A percentile compares a stretch with the other conserved stretches of the same genome.
phyloP scores from a whole-genome alignment of 148 eudicot species.

The Limonium bicolor region DNA sequence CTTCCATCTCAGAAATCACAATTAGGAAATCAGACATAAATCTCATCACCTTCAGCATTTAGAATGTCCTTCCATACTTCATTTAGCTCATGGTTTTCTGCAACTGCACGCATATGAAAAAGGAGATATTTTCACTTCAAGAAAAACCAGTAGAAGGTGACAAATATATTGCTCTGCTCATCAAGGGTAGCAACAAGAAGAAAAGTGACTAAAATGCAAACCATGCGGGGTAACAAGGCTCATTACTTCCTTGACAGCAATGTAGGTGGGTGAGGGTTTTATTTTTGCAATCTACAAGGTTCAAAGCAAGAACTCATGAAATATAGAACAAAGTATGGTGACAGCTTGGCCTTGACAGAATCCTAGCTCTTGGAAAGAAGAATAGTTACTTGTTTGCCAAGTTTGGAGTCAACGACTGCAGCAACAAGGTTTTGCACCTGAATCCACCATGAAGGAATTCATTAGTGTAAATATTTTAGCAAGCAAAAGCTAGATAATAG shows the following conservation, averaged over 20 bases:
- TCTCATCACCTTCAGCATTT: conserved; percentile 85
- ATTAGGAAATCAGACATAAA: conserved; percentile 64
- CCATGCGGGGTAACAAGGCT: conserved; percentile 96
- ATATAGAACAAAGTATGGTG: too few relatives aligned
- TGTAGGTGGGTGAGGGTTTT: conserved; percentile 68
- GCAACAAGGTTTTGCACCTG: conserved; percentile 98
- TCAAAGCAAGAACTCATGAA: too few relatives aligned
- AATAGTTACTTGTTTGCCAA: conserved; percentile 80
- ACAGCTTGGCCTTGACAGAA: not conserved
- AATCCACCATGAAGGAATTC: too few relatives aligned
- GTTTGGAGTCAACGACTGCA: conserved; percentile 79
- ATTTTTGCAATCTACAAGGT: conserved; percentile 51
- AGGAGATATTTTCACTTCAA: not conserved
- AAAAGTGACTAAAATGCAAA: too few relatives aligned
- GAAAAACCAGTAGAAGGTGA: too few relatives aligned
- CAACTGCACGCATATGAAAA: conserved; percentile 34
- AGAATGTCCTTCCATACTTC: conserved; percentile 87
- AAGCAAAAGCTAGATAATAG: too few relatives aligned
- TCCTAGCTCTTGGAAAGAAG: not conserved
- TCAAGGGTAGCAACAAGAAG: too few relatives aligned
- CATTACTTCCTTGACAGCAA: conserved; percentile 93
- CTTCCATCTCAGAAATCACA: conserved; percentile 93
- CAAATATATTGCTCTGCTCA: too few relatives aligned
- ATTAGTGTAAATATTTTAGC: too few relatives aligned
- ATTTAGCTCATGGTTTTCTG: conserved; percentile 63